Conservation (phyloP, 2,329 filamentous ascomycete genomes). For the Dothistroma pini region DNA sequence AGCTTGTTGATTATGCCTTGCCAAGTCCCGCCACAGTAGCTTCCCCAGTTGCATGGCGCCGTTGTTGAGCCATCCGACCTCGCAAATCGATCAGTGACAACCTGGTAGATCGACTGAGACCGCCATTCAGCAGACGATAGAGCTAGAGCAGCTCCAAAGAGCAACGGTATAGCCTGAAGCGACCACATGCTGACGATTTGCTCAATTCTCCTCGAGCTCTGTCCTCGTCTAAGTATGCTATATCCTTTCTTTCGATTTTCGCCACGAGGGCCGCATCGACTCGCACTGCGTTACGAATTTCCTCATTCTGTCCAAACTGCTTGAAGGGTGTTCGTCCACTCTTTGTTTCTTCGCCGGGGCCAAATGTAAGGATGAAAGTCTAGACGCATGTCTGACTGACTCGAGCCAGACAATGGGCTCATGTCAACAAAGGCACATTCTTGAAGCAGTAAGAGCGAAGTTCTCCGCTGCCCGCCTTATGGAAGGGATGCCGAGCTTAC, state of each 20-base stretch:
- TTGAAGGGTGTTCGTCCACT: not conserved
- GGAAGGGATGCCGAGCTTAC: not conserved
- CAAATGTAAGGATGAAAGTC: not conserved
- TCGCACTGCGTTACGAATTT: conserved; percentile 4
- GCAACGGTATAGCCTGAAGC: not conserved
- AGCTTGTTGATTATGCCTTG: conserved; percentile 43
- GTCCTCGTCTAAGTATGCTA: conserved; percentile 3
- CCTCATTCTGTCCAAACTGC: not conserved
- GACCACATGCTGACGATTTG: conserved; percentile 1
- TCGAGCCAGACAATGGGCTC: conserved; percentile 1
- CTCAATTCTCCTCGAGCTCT: not conserved
- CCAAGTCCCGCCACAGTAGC: conserved; percentile 50
- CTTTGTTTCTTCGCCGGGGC: not conserved
- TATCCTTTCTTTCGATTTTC: conserved; percentile 3
- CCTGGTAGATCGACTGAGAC: conserved; percentile 56
- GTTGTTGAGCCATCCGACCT: conserved; percentile 46
- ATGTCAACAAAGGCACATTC: conserved; percentile 3
- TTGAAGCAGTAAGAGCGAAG: not conserved
- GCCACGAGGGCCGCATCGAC: not conserved
- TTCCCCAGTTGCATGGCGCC: conserved; percentile 39
- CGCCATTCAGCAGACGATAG: conserved; percentile 34
- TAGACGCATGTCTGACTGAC: not conserved
- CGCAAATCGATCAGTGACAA: conserved; percentile 56
- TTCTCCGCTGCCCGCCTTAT: not conserved
- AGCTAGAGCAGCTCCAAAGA: conserved; percentile 8